phyloP scores from a whole-genome alignment of 371 early-diverging fungal genomes.

The Massospora cicadina region DNA sequence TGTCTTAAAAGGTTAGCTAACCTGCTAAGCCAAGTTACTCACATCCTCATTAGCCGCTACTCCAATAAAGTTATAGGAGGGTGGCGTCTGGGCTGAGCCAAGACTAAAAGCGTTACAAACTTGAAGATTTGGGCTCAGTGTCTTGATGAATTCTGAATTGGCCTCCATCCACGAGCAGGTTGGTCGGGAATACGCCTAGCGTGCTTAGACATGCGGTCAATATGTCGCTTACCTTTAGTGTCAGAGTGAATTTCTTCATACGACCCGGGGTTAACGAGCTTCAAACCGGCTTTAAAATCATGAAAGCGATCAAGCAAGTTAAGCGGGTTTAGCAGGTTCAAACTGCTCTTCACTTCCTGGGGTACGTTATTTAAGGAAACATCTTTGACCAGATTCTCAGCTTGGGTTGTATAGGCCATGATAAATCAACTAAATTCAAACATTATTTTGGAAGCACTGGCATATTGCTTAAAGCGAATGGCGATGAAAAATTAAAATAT shows the following conservation, averaged over 20 bases:
- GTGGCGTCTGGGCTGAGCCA: conserved; percentile 65
- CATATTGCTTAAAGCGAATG: too few species aligned
- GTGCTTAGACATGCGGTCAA: not conserved
- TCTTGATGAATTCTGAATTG: conserved; percentile 78
- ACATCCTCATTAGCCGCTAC: conserved; percentile 26
- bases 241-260: conserved; percentile 73
- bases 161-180: conserved; percentile 85
- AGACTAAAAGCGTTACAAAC: conserved; percentile 81
- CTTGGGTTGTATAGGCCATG: not conserved
- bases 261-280: conserved; percentile 72
- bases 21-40: not conserved
- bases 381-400: not conserved
- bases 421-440: not conserved
- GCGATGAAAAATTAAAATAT: too few species aligned
- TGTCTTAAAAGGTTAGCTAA: conserved; percentile 18
- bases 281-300: conserved; percentile 38
- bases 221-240: conserved; percentile 46
- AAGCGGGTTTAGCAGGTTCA: not conserved
- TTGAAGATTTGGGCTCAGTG: conserved; percentile 82
- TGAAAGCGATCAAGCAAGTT: conserved; percentile 19
- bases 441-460: too few species aligned
- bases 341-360: not conserved
- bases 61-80: conserved; percentile 66
- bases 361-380: not conserved
- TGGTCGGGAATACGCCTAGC: conserved; percentile 53